Evolutionary conservation across 2,329 filamentous ascomycete species (phyloP), one percentile per base, ranked within the genome.

Genomic region (Sporothrix phasma): DNA sequence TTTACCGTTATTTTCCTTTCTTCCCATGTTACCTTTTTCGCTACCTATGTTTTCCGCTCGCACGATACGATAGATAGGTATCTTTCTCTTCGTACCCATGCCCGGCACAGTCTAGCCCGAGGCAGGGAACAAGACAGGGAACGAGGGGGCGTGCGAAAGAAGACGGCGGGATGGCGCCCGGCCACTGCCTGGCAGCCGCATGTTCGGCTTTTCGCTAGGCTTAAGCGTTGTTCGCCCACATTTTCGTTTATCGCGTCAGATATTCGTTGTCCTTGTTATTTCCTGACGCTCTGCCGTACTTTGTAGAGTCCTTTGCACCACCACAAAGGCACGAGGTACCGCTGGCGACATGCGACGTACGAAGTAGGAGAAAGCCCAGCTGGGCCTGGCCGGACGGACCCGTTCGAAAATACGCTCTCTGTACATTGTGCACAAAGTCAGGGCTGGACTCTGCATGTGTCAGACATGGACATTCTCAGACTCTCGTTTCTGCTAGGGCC

Each of bases 31-130:
- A 22, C 51, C 51, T 54, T 56, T 56, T 15, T 17, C 3, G 11
- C 10, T 43, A 29, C 53, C 37, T 58, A 26, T 58, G 26, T 56
- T 11, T 43, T 29, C 24, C 54, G 56, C 24, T 24, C 45, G 34
- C 26, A 17, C 46, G 47, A 54, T 51, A 62, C 45, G 22, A 62
- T 51, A 62, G 59, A 61, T 61, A 61, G 47, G 59, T 61, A 47
- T 13, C 58, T 8, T 59, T 15, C 17, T 22, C 17, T n/a, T n/a
- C n/a, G n/a, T n/a, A n/a, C n/a, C 46, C 43, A 58, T 58, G 37
- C 45, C 46, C 39, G 61, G 61, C 45, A n/a, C 61, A 61, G 45
- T 39, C 59, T 62, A 62, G 46, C 17, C 60, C 46, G 31, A 62
- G 46, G 31, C 26, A 47, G 43, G 45, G 29, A 45, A 47, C 5